Base-by-base conservation (phyloP, 208 protist genomes). In the Crithidia expoeki region DNA sequence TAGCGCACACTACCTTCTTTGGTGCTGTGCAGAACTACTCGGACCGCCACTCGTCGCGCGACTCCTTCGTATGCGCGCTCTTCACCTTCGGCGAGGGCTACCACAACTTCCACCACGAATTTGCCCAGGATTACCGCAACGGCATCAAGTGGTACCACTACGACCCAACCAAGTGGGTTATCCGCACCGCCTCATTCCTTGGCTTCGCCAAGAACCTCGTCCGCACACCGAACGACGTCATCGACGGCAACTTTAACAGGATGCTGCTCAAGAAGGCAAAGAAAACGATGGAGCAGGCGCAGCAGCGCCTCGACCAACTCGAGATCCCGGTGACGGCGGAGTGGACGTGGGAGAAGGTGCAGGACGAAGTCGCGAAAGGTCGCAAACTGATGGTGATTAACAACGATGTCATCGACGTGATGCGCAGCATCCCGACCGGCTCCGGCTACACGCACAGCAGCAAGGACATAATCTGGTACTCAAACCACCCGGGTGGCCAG, bases 31-130 rank as follows among this genome's bases (percentile, higher is more conserved):
- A 92, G 75, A 93, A 89, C 73, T 96, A 84, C 74, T 93, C 84
- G 30, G 88, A 96, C 63, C 79, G 82, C 25, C 84, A 93, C 79
- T 81, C 88, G 23, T 90, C 92, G 16, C 86, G 86, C 68, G 92
- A 98, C 76, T 96, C 87, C 44, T 58, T 88, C 28, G 68, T 94
- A 21, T 94, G 88, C 57, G 86, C 91, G 40, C 68, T 97, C 25
- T 68, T 93, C 58, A 92, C 94, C 12, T 88, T 96, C 64, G 92
- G 92, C 36, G 94, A 98, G 80, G 94, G 94, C 52, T 97, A 95
- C 80, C 92, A 98, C 85, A 96, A 98, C 80, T 97, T 93, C 80
- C 94, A 98, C 68, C 94, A 98, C 79, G 90, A 93, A 68, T 98
- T 97, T 67, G 82, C 93, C 16, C 76, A 95, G 56, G 93, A 96